Base-by-base conservation (phyloP, 129 eudicot species). In the Artemisia annua region DNA sequence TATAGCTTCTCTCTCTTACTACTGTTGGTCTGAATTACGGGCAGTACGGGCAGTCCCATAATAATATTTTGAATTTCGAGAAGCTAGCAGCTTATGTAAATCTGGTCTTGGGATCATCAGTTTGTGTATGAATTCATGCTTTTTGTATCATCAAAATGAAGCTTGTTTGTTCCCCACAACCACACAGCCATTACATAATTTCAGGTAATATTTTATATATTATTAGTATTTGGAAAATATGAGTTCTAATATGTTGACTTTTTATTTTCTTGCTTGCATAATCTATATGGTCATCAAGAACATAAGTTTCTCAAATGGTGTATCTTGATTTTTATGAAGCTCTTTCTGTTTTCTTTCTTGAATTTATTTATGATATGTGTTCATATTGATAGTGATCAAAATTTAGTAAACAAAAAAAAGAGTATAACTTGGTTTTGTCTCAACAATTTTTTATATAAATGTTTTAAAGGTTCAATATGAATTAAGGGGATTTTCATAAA, bases 91-190 rank as follows among this genome's bases (percentile, higher is more conserved):
- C 35, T 30, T 28, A 54, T 19, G 16, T 39, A 75, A 67, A 46
- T 63, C 73, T 59, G 70, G 77, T 82, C 72, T 86, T 66, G 92
- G 89, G 96, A 89, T 86, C 78, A 78, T 71, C 55, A 15, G 12
- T 22, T 49, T 54, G 48, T 56, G 11, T 61, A 78, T 78, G 75
- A 51, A 30, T 66, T 73, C 74, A 63, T 75, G 87, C 67, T 69
- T 68, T 68, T 72, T 72, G 76, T 48, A 48, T 70, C 75, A 58
- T 64, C 66, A 74, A 83, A 81, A 68, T 80, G 78, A 74, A 78
- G 86, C 78, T 79, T 83, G 49, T 69, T 70, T 84, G 89, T 82
- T 86, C 87, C 87, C 89, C 83, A 86, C 65, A 82, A 77, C 72
- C 83, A 84, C 87, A 89, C 87, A 83, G 58, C 74, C 78, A 73